Evolutionary conservation across 2,329 filamentous ascomycete species (phyloP).

Genomic region (Calonectria crousiana): DNA sequence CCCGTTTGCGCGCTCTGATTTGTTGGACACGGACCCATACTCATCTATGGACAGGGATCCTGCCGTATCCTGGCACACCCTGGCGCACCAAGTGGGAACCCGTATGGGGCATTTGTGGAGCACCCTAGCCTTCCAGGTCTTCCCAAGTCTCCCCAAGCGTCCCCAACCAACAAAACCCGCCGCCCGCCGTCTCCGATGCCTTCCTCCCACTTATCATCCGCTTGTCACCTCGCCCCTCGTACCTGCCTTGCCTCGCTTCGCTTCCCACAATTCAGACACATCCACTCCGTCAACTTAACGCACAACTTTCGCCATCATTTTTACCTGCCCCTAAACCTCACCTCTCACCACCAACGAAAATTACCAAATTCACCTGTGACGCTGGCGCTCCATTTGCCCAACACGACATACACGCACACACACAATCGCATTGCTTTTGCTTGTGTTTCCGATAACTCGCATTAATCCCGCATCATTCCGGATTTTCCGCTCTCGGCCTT

Average conservation of each 20-base stretch:
- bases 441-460: slow-evolving; percentile 32
- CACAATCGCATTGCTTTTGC: slow-evolving; percentile 27
- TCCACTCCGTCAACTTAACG: slow-evolving; percentile 36
- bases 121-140: slow-evolving; percentile 14
- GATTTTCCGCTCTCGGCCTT: slow-evolving; percentile 26
- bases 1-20: slow-evolving; percentile 43
- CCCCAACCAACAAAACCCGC: slow-evolving; percentile 49
- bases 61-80: slow-evolving; percentile 18
- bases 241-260: slow-evolving; percentile 43
- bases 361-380: slow-evolving; percentile 21
- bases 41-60: slow-evolving; percentile 41
- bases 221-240: slow-evolving; percentile 40
- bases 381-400: slow-evolving; percentile 30
- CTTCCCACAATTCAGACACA: slow-evolving; percentile 33
- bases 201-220: slow-evolving; percentile 44
- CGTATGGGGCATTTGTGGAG: slow-evolving; percentile 29
- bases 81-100: slow-evolving; percentile 23
- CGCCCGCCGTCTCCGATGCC: slow-evolving; percentile 44
- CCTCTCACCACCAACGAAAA: slow-evolving; percentile 9
- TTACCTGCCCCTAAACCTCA: slow-evolving; percentile 21
- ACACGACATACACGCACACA: slow-evolving; percentile 18
- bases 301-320: slow-evolving; percentile 38
- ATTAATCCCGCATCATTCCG: slow-evolving; percentile 46
- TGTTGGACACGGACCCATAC: slow-evolving; percentile 41
- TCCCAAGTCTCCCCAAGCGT: slow-evolving; percentile 34